These are phyloP conservation scores for Eucalyptus dawsonii DNA, from an alignment of 345 rosid genomes.

Conservation along the genomic window DNA sequence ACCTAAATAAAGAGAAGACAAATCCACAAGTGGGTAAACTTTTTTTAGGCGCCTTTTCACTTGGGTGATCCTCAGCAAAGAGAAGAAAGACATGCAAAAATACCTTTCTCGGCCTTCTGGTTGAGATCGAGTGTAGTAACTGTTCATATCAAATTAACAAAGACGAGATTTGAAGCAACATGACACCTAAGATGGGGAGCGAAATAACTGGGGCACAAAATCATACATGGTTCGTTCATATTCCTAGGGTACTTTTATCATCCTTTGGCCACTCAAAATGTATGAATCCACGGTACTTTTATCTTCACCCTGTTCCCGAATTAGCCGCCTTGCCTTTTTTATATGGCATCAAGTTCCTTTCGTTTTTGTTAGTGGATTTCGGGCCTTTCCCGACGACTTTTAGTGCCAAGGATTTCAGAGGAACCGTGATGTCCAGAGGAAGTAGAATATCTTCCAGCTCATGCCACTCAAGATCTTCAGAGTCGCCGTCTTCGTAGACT, in stretches of 20 bases:
- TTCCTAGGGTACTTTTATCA: background rate
- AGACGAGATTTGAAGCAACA: background rate
- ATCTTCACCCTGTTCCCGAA: background rate
- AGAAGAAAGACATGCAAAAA: background rate
- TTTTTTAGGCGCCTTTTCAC: background rate
- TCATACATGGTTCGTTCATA: background rate
- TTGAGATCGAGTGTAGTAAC: background rate
- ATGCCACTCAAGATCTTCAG: slow-evolving; percentile 72
- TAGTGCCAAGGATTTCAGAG: slow-evolving; percentile 51
- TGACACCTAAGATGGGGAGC: background rate
- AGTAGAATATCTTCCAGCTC: slow-evolving; percentile 56
- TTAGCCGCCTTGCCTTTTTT: background rate
- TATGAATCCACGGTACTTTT: background rate
- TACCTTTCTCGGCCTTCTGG: background rate
- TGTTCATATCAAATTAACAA: background rate
- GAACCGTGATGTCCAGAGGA: slow-evolving; percentile 57
- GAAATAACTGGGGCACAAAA: background rate
- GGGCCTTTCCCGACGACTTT: slow-evolving; percentile 28
- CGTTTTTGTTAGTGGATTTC: background rate
- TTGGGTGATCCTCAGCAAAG: background rate
- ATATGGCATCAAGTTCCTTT: background rate
- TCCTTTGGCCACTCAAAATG: background rate
- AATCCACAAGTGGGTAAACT: background rate
- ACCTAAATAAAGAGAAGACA: background rate
- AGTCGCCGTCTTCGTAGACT: slow-evolving; percentile 78